These are phyloP conservation scores for Phialemoniopsis sp. DNA, from an alignment of 2,329 filamentous ascomycete species.

Conservation along the genomic window DNA sequence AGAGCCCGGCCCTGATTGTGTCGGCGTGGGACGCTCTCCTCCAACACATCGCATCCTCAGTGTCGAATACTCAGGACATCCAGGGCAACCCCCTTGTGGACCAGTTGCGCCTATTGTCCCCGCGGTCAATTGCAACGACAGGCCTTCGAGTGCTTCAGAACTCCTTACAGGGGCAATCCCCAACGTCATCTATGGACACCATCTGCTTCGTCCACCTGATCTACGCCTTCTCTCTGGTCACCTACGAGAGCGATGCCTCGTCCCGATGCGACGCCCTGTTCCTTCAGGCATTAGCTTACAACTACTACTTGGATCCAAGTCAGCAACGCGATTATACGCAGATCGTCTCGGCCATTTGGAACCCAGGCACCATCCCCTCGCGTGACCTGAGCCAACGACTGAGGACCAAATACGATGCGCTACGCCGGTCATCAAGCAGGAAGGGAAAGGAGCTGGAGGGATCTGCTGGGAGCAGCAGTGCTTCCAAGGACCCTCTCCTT, in stretches of 20 bases:
- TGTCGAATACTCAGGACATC: slow-evolving; percentile 34
- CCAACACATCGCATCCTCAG: slow-evolving; percentile 39
- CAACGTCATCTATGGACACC: slow-evolving; percentile 34
- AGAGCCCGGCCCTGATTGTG: slow-evolving; percentile 32
- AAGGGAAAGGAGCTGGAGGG: slow-evolving; percentile 38
- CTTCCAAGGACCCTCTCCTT: slow-evolving; percentile 23
- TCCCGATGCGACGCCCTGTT: slow-evolving; percentile 35
- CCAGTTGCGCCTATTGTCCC: slow-evolving; percentile 32
- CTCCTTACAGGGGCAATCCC: slow-evolving; percentile 27
- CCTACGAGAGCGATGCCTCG: slow-evolving; percentile 31
- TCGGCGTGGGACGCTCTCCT: slow-evolving; percentile 40
- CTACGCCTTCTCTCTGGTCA: slow-evolving; percentile 43
- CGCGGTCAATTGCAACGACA: slow-evolving; percentile 28
- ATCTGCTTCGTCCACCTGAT: slow-evolving; percentile 49
- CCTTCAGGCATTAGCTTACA: slow-evolving; percentile 40
- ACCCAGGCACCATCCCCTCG: slow-evolving; percentile 29
- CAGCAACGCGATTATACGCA: slow-evolving; percentile 35
- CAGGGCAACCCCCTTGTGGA: slow-evolving; percentile 35
- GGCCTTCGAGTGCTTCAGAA: slow-evolving; percentile 30
- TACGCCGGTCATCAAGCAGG: slow-evolving; percentile 16
- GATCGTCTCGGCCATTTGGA: slow-evolving; percentile 43
- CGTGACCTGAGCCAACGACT: slow-evolving; percentile 22
- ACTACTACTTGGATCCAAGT: slow-evolving; percentile 27
- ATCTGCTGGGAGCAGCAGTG: slow-evolving; percentile 4
- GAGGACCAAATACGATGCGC: slow-evolving; percentile 10